A percentile compares a stretch with the other conserved stretches of the same genome.
Evolutionary conservation across 345 rosid genomes (phyloP).

Genomic region (Dimocarpus longan): DNA sequence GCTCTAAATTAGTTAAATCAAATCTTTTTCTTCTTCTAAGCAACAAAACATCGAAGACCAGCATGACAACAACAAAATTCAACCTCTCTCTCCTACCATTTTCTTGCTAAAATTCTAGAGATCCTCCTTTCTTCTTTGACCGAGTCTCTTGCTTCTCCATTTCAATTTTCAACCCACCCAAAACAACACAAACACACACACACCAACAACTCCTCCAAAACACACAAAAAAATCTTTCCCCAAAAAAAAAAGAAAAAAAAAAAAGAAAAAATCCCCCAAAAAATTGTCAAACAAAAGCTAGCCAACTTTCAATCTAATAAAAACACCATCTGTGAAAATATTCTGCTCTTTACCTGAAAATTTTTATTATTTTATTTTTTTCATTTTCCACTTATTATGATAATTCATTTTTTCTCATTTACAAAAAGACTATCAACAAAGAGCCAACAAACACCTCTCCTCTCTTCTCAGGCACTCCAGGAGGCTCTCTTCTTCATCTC

Average conservation of each 20-base stretch:
- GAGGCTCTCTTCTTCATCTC: slow-evolving; percentile 34
- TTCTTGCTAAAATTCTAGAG: slow-evolving; percentile 44
- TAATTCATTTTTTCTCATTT: slow-evolving; percentile 22
- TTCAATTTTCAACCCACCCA: slow-evolving; percentile 24
- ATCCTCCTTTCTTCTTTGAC: slow-evolving; percentile 37
- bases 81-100: background rate
- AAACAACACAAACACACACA: slow-evolving; percentile 7
- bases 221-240: background rate
- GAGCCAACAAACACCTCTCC: slow-evolving; percentile 18
- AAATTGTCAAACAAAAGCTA: slow-evolving; percentile 12
- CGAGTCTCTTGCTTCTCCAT: slow-evolving; percentile 45
- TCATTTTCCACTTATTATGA: slow-evolving; percentile 23
- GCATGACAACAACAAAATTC: background rate
- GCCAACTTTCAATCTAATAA: background rate
- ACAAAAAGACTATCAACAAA: slow-evolving; percentile 22
- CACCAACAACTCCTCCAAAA: no score
- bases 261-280: background rate
- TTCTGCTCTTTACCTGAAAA: background rate
- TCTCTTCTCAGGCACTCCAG: slow-evolving; percentile 39
- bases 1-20: background rate
- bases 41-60: background rate
- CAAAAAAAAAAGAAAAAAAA: background rate
- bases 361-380: background rate
- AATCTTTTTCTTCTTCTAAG: background rate
- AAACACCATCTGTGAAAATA: slow-evolving; percentile 14